phyloP scores from a whole-genome alignment of 2,329 filamentous ascomycete species.

The Graphilbum sp. region DNA sequence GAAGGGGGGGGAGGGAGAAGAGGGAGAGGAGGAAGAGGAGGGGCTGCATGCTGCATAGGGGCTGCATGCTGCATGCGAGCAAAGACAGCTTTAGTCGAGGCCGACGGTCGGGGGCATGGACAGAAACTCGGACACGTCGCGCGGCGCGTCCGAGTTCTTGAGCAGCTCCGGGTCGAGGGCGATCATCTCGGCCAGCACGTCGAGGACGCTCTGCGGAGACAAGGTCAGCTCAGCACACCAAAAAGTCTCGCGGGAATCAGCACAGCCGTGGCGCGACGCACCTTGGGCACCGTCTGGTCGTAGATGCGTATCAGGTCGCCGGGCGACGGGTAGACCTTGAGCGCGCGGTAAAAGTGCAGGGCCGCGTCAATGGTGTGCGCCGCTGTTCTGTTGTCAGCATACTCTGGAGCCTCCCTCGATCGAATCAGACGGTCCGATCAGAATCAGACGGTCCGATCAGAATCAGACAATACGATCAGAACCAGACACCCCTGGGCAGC shows the following conservation, averaged over 20 bases:
- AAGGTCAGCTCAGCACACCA: no score
- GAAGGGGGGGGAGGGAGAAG: no score
- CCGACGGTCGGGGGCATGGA: not conserved
- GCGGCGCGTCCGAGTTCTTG: slow-evolving; percentile 10
- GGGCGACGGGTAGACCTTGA: slow-evolving; percentile 95
- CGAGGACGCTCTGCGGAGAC: slow-evolving; percentile 77
- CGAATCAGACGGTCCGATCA: no score
- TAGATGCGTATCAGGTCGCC: slow-evolving; percentile 91
- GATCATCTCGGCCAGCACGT: slow-evolving; percentile 96
- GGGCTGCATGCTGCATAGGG: no score
- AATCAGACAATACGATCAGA: no score
- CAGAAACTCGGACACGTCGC: slow-evolving; percentile 16
- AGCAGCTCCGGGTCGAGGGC: slow-evolving; percentile 67
- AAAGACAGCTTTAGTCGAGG: not conserved
- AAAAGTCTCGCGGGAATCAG: no score
- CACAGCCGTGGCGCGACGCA: no score
- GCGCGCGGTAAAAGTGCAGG: slow-evolving; percentile 90
- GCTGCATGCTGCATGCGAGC: no score
- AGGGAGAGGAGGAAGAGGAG: no score
- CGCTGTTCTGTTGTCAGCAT: slow-evolving; percentile 25
- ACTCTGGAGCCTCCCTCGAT: no score
- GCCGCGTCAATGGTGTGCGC: slow-evolving; percentile 65
- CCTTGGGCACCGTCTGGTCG: slow-evolving; percentile 96
- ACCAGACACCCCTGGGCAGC: no score
- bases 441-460: no score